Percentiles rank a stretch among this genome's conserved stretches.
Evolutionary conservation across 202 grass and related monocot genomes (phyloP).

Genomic region (Panicum virgatum): DNA sequence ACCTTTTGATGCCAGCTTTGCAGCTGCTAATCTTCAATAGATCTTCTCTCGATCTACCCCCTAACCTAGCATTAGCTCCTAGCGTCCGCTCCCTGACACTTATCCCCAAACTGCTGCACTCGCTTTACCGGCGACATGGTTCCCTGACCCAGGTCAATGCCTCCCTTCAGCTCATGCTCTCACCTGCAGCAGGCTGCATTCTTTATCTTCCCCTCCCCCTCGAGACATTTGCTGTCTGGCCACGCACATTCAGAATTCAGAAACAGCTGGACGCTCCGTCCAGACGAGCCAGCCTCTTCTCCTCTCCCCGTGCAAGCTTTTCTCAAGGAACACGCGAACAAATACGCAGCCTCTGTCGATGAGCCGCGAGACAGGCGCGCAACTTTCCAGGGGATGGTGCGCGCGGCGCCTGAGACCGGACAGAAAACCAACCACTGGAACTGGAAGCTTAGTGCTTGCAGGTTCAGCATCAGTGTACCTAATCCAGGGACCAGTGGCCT

Average conservation of each 20-base stretch:
- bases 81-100: neutral
- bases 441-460: conserved; percentile 9
- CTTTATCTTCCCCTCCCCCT: neutral
- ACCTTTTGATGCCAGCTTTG: conserved; percentile 14
- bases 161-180: neutral
- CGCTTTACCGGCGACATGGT: neutral
- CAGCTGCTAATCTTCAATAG: neutral
- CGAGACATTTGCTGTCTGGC: neutral
- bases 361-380: conserved; percentile 19
- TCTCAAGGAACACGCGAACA: conserved; percentile 26
- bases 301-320: neutral
- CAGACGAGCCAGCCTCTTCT: neutral
- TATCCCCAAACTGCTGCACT: neutral
- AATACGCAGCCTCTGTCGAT: neutral
- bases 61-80: neutral
- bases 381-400: conserved; percentile 30
- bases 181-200: neutral
- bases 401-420: too few relatives aligned
- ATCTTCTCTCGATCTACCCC: neutral
- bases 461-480: conserved; percentile 24
- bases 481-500: conserved; percentile 26
- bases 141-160: conserved; percentile 23
- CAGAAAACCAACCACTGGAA: neutral
- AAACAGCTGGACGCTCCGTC: neutral
- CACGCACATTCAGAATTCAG: conserved; percentile 1